These are phyloP conservation scores for Parmales sp. DNA, from an alignment of 108 stramenopile genomes.

Conservation along the genomic window DNA sequence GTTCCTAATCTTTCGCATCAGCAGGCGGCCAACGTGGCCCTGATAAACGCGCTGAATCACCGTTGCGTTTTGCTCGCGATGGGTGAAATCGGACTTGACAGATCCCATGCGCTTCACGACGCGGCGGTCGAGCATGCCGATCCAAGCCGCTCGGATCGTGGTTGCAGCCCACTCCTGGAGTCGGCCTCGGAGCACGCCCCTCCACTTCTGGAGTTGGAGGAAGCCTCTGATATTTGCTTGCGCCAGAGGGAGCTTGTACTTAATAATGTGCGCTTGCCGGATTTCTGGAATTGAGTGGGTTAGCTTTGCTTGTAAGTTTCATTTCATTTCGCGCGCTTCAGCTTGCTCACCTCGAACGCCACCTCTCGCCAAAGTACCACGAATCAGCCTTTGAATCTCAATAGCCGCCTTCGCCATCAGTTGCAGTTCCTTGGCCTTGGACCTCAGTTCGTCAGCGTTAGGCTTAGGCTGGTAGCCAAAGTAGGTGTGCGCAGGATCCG, in stretches of 20 bases:
- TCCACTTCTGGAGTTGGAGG: not conserved
- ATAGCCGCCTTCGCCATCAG: not conserved
- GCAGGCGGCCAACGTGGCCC: slow-evolving; percentile 6
- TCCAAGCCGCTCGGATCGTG: slow-evolving; percentile 2
- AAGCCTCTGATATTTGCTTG: not conserved
- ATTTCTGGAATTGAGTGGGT: not conserved
- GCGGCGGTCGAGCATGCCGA: not conserved
- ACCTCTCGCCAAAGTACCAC: not conserved
- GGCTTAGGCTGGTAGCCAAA: slow-evolving; percentile 24
- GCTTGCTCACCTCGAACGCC: not conserved
- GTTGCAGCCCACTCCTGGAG: slow-evolving; percentile 4
- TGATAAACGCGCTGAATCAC: slow-evolving; percentile 12
- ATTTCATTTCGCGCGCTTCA: not conserved
- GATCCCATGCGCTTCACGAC: not conserved
- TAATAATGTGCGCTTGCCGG: not conserved
- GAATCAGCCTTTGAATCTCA: slow-evolving; percentile 4
- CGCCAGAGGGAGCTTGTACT: not conserved
- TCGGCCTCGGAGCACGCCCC: not conserved
- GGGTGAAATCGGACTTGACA: not conserved
- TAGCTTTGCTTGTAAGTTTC: no score
- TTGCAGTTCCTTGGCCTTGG: not conserved
- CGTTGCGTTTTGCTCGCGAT: not conserved
- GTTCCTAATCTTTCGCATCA: not conserved
- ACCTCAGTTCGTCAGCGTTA: slow-evolving; percentile 11
- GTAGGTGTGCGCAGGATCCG: slow-evolving; percentile 27